Percentiles rank a stretch among this genome's conserved stretches.
Evolutionary conservation across 805 yeast genomes (phyloP).

Genomic region (Candida fluviatilis): DNA sequence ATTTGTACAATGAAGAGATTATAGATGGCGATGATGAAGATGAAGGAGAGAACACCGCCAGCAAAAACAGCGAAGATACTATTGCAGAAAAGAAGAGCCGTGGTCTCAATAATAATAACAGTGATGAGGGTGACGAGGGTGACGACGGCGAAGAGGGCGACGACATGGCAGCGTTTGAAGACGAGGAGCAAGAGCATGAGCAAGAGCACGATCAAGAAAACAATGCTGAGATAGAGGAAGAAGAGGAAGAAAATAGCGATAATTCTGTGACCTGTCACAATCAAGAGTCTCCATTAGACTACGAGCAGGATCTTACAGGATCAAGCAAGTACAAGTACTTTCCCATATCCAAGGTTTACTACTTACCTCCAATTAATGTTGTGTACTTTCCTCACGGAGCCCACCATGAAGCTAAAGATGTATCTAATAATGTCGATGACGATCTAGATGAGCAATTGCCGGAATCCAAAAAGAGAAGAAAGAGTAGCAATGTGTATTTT

Average conservation of each 20-base stretch:
- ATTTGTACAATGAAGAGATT: background rate
- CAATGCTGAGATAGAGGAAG: slow-evolving; percentile 2
- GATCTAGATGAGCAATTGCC: slow-evolving; percentile 2
- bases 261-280: slow-evolving; percentile 2
- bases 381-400: slow-evolving; percentile 55
- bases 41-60: slow-evolving; percentile 5
- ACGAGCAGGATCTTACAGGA: slow-evolving; percentile 10
- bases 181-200: slow-evolving; percentile 5
- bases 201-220: slow-evolving; percentile 12
- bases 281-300: slow-evolving; percentile 11
- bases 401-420: slow-evolving; percentile 21
- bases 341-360: slow-evolving; percentile 48
- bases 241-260: slow-evolving; percentile 10
- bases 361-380: slow-evolving; percentile 51
- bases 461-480: slow-evolving; percentile 2
- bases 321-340: slow-evolving; percentile 40
- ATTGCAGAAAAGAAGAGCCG: background rate
- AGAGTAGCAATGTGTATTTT: slow-evolving; percentile 4
- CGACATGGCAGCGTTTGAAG: slow-evolving; percentile 1
- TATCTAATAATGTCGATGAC: background rate
- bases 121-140: background rate
- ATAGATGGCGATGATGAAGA: slow-evolving; percentile 4
- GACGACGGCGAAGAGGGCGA: slow-evolving; percentile 6
- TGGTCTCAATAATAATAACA: background rate
- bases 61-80: slow-evolving; percentile 2